Evolutionary conservation across 768 basidiomycete species (phyloP), one percentile per base, ranked within the genome.

Genomic region (Termitomyces sp.): DNA sequence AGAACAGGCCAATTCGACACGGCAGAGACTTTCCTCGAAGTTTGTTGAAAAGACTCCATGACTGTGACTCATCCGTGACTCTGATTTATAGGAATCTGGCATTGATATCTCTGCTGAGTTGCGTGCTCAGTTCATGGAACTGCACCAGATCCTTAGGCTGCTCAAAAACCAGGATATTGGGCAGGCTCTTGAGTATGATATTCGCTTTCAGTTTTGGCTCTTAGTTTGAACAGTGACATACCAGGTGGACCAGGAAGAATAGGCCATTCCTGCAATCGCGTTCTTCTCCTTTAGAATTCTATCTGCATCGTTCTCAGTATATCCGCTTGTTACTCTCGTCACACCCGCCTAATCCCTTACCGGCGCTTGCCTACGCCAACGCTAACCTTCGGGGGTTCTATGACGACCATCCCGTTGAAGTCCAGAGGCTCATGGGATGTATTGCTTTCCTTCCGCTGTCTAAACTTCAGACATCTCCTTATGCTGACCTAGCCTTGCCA

Each of bases 301-400:
- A 88, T 66, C 81, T 98, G 27, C 92, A 98, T 63, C 89, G 92
- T 27, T 94, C 92, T 10, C 88, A 94, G 68, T 98, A 91, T 68
- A 80, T 97, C 53, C 85, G 85, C 3, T 75, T 96, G 10, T 79
- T 95, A 19, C 76, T 89, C 47, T 75, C 82, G 30, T 79, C 81
- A 10, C 76, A 83, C 59, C 81, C 85, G 6, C 79, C 83, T 27
- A 72, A 86, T 63, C 76, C 79, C 32, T 57, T 73, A 3, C 73
- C 76, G 12, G 91, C 92, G 2, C 76, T 97, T 42, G 69, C 76
- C 1, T 98, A 98, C 70, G 91, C 91, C 21, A 85, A 82, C 34
- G 68, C 74, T 3, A 75, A 85, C 56, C 76, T 94, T 47, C 70
- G 80, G 10, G 76, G 81, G 12, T 89, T 92, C 65, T 86, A 83